These are phyloP conservation scores for Myochromella boudieri DNA, from an alignment of 768 basidiomycete species.

Conservation along the genomic window DNA sequence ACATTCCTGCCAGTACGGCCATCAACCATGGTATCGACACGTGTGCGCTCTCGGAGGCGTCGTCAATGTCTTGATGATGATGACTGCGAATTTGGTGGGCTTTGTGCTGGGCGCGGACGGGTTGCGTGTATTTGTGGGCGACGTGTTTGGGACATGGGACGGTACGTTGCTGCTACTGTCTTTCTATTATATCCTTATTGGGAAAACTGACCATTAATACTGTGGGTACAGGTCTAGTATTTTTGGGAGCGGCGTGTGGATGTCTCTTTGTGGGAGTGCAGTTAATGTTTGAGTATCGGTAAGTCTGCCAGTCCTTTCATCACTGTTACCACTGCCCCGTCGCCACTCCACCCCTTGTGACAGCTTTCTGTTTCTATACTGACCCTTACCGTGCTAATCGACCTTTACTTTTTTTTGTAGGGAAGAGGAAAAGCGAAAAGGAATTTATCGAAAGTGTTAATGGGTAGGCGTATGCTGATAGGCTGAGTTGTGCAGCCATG, in stretches of 20 bases:
- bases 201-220: neutral
- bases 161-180: too few relatives aligned
- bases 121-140: conserved; percentile 57
- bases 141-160: conserved; percentile 63
- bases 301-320: neutral
- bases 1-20: conserved; percentile 59
- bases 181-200: neutral
- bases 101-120: conserved; percentile 92
- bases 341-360: too few relatives aligned
- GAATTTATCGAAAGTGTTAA: conserved; percentile 55
- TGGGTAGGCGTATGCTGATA: too few relatives aligned
- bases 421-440: conserved; percentile 70
- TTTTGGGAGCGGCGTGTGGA: conserved; percentile 56
- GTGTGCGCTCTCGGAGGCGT: conserved; percentile 81
- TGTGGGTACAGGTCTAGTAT: conserved; percentile 53
- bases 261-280: conserved; percentile 83
- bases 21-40: conserved; percentile 80
- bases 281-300: conserved; percentile 97
- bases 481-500: too few relatives aligned
- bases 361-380: too few relatives aligned
- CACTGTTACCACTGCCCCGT: neutral
- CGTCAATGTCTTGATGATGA: conserved; percentile 84
- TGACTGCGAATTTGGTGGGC: conserved; percentile 90
- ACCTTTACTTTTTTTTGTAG: conserved; percentile 35
- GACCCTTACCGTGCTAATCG: too few relatives aligned